Evolutionary conservation across 495 filamentous ascomycete species (phyloP).

Genomic region (Penicillium maclennaniae): DNA sequence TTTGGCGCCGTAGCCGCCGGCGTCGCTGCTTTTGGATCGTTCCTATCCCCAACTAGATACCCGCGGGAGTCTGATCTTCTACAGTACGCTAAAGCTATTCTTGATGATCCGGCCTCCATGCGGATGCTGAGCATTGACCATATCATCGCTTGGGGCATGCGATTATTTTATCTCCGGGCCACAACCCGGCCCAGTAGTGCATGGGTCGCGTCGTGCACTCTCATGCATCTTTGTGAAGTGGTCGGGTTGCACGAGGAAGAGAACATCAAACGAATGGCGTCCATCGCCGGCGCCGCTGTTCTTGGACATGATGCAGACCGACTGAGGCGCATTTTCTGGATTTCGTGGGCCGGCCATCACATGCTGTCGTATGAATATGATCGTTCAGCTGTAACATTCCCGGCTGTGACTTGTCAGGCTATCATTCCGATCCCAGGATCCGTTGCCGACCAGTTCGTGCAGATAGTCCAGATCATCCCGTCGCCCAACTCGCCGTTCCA

Average conservation of each 20-base stretch:
- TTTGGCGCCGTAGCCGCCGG: conserved; percentile 31
- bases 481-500: not conserved
- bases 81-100: not conserved
- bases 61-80: not conserved
- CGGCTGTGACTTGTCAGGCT: conserved; percentile 24
- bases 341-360: conserved; percentile 30
- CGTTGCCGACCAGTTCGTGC: conserved; percentile 29
- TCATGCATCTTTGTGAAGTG: conserved; percentile 25
- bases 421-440: conserved; percentile 18
- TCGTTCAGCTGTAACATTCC: conserved; percentile 23
- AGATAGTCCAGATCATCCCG: conserved; percentile 15
- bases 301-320: conserved; percentile 29
- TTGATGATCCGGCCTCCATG: conserved; percentile 11
- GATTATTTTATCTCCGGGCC: conserved; percentile 32
- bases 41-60: conserved; percentile 18
- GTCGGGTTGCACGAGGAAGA: conserved; percentile 23
- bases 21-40: conserved; percentile 27
- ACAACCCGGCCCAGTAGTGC: conserved; percentile 33
- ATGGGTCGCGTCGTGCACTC: conserved; percentile 36
- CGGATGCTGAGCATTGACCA: conserved; percentile 29
- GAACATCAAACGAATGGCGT: conserved; percentile 28
- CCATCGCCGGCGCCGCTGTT: conserved; percentile 15
- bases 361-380: conserved; percentile 34
- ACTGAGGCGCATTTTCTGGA: conserved; percentile 32
- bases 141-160: conserved; percentile 33